These are phyloP conservation scores for Colletotrichum cordylinicola DNA, from an alignment of 2,329 filamentous ascomycete species.

Conservation along the genomic window DNA sequence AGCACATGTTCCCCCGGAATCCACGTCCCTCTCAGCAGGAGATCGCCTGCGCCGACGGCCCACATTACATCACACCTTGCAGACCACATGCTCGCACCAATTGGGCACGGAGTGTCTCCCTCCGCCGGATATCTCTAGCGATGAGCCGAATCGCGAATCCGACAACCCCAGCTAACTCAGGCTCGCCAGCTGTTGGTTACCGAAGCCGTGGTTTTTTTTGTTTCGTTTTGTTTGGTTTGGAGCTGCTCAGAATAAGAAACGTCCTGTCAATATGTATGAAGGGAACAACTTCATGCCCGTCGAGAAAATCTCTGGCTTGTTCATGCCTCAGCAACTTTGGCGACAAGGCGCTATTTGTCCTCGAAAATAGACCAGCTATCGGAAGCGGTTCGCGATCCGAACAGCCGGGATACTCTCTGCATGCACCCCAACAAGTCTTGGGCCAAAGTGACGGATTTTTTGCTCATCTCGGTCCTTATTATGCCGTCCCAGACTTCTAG, in stretches of 20 bases:
- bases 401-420: neutral
- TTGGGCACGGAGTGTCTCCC: constrained; percentile 7
- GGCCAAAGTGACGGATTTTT: neutral
- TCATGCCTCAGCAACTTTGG: neutral
- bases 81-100: neutral
- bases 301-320: neutral
- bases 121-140: neutral
- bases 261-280: neutral
- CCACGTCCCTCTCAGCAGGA: neutral
- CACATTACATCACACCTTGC: constrained; percentile 4
- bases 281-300: neutral
- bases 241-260: neutral
- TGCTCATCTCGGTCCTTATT: constrained; percentile 16
- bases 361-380: neutral
- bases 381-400: neutral
- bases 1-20: neutral
- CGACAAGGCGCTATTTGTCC: neutral
- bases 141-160: neutral
- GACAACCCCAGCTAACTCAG: neutral
- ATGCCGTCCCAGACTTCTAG: neutral
- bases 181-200: neutral
- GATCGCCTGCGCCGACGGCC: neutral
- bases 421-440: neutral
- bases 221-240: neutral
- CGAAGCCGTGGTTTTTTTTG: neutral